Base-by-base conservation (phyloP, 768 basidiomycete genomes). In the Boletales sp. region DNA sequence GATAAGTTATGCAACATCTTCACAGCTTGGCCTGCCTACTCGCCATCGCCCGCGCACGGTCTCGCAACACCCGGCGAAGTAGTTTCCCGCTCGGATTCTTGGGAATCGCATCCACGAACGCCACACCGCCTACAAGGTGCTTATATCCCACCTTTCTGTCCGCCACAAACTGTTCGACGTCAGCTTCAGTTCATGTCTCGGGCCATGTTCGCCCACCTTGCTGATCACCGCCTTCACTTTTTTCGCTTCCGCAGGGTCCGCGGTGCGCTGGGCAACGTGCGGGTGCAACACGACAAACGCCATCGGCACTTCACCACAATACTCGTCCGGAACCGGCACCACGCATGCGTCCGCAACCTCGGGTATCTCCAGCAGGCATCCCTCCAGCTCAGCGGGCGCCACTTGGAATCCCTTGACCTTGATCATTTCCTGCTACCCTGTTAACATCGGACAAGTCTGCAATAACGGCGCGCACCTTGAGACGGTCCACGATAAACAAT, bases 321-420 rank as follows among this genome's bases (percentile, higher is more conserved):
- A 87, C 8, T 86, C 85, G 58, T 89, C 82, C 8, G 78, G 79
- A 30, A 84, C 59, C 1, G 83, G 79, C 15, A 88, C 79, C 2
- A 88, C 84, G 54, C 86, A 86, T 2, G 73, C 72, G 38, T 84
- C 79, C 5, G 72, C 71, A 19, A 87, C 78, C 55, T 84, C 83
- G 1, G 75, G 66, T 54, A 86, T 81, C 39, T 71, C 75, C 21
- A 85, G 62, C n/a, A 85, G 58, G 51, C 82, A 82, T 17, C 79
- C 86, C 58, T 87, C 86, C 9, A 87, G 70, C 54, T 86, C 85
- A 4, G 86, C 84, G 2, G 86, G 86, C 1, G 86, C 83, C 1
- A 88, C 86, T 60, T 88, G 86, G 61, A 83, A 84, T 3, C 87
- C 86, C 58, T 69, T 76, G 38, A 84, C 81, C 69, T 87, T 87